Evolutionary conservation across 164 flowering plant genomes (phyloP).

Genomic region (Kalanchoe fedtschenkoi): DNA sequence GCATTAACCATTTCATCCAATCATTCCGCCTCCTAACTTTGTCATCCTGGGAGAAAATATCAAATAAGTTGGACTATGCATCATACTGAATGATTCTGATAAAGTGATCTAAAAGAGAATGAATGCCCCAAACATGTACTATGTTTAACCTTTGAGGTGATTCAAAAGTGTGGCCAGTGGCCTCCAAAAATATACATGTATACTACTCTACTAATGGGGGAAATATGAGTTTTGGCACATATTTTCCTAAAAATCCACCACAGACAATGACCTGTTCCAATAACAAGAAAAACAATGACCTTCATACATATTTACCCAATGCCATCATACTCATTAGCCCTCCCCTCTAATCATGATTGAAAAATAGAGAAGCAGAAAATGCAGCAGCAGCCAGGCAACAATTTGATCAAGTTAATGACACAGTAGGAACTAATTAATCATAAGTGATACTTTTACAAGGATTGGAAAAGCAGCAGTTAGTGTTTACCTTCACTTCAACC

Average conservation of each 20-base stretch:
- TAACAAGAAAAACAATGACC: not conserved
- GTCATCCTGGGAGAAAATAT: constrained; percentile 27
- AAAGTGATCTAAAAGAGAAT: too few species aligned
- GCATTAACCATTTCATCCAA: constrained; percentile 45
- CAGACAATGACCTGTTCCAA: not conserved
- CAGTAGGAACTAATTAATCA: not conserved
- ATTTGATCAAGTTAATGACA: not conserved
- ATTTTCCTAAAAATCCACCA: not conserved
- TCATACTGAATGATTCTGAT: too few species aligned
- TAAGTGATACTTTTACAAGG: not conserved
- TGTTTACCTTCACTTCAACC: constrained; percentile 52
- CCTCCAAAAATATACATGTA: too few species aligned
- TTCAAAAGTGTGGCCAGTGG: too few species aligned
- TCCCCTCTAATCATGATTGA: not conserved
- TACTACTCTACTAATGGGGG: not conserved
- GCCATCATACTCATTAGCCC: not conserved
- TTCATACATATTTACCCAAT: not conserved
- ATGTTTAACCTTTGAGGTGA: too few species aligned
- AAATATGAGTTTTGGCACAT: not conserved
- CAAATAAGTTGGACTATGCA: not conserved
- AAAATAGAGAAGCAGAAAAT: not conserved
- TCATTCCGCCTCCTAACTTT: constrained; percentile 41
- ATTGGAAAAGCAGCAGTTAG: not conserved
- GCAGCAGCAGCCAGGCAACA: too few species aligned
- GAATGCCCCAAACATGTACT: too few species aligned